Conservation (phyloP, 148 eudicot genomes). For the Simmondsia chinensis region DNA sequence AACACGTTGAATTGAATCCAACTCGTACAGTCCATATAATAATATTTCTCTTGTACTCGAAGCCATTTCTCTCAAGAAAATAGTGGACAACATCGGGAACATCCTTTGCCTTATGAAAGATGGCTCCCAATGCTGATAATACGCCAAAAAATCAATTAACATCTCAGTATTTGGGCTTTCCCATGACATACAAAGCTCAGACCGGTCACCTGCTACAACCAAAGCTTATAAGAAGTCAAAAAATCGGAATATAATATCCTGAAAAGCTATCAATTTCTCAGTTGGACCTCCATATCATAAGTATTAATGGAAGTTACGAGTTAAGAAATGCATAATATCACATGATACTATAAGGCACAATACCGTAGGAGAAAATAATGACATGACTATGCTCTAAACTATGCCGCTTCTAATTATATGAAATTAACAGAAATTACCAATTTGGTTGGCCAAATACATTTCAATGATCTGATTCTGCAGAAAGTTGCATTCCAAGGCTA, state of each 20-base stretch:
- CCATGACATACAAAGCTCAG: constrained; percentile 44
- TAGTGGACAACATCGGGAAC: constrained; percentile 78
- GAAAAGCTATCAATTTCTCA: background rate
- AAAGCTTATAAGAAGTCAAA: background rate
- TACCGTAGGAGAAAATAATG: no score
- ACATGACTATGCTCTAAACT: no score
- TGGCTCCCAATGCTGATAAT: constrained; percentile 75
- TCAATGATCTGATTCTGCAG: constrained; percentile 54
- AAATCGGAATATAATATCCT: constrained; percentile 2
- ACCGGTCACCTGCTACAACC: constrained; percentile 33
- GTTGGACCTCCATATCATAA: no score
- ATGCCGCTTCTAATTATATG: no score
- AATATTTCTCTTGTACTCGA: constrained; percentile 27
- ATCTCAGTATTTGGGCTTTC: constrained; percentile 56
- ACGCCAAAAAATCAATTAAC: constrained; percentile 60
- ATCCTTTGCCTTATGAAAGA: constrained; percentile 64
- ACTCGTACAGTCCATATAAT: constrained; percentile 61
- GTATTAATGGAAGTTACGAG: no score
- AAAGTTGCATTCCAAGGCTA: constrained; percentile 51
- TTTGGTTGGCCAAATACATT: constrained; percentile 41
- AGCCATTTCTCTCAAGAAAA: constrained; percentile 64
- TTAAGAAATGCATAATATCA: no score
- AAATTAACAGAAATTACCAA: constrained; percentile 9
- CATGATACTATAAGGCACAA: no score
- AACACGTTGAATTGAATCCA: constrained; percentile 66